Evolutionary conservation across 2,329 filamentous ascomycete species (phyloP).

Genomic region (Penicillium psychrosexuale): DNA sequence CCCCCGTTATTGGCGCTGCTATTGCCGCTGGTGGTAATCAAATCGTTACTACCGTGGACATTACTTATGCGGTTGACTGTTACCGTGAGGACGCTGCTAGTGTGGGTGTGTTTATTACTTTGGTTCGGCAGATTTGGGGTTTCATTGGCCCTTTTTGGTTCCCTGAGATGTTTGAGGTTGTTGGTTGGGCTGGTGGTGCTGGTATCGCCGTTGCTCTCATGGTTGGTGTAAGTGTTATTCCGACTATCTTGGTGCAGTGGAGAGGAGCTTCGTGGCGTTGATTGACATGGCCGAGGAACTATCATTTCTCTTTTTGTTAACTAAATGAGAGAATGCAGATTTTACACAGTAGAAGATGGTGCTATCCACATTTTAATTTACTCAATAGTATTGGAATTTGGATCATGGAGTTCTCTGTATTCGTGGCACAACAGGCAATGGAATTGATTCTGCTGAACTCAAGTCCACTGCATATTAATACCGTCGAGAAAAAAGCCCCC

Average conservation of each 20-base stretch:
- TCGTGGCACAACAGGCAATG: neutral
- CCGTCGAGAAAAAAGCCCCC: neutral
- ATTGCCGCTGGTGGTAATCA: constrained; percentile 58
- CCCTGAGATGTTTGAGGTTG: constrained; percentile 33
- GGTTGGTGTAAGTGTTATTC: constrained; percentile 31
- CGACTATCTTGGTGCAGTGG: constrained; percentile 31
- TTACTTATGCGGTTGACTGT: constrained; percentile 60
- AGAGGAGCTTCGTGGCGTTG: constrained; percentile 26
- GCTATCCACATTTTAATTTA: neutral
- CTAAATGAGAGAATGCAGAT: neutral
- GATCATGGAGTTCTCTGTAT: neutral
- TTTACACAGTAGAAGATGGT: neutral
- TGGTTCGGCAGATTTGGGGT: constrained; percentile 48
- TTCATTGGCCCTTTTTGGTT: constrained; percentile 42
- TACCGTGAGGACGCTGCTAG: constrained; percentile 54
- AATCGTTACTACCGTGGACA: constrained; percentile 60
- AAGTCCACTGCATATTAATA: neutral
- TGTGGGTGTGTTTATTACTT: constrained; percentile 60
- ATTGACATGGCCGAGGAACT: neutral
- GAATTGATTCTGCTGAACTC: neutral
- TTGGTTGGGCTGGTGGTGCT: constrained; percentile 31
- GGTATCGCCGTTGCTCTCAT: constrained; percentile 32
- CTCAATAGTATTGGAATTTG: neutral
- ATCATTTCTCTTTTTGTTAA: neutral
- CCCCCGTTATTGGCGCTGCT: constrained; percentile 55